Evolutionary conservation across 768 basidiomycete genomes (phyloP).

Genomic region (Leucosporidium yakuticum): DNA sequence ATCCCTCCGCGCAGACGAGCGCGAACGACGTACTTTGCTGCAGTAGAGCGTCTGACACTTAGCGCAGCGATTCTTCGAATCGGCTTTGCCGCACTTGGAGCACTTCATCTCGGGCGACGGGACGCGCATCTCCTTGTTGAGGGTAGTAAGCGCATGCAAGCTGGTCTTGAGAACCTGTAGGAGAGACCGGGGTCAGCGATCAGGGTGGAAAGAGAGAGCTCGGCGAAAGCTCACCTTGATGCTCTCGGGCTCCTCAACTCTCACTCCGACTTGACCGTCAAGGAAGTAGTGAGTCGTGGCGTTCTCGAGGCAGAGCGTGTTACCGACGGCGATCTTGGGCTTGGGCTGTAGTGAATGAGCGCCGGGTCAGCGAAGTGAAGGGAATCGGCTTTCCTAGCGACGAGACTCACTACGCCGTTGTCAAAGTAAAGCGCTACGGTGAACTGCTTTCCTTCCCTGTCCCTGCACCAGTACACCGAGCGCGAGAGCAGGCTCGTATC

Average conservation of each 20-base stretch:
- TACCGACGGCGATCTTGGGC: not conserved
- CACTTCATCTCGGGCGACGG: not conserved
- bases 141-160: not conserved
- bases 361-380: not conserved
- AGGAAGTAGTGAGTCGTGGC: not conserved
- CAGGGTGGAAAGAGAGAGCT: fast-evolving
- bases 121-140: not conserved
- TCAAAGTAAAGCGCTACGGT: not conserved
- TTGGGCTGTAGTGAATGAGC: not conserved
- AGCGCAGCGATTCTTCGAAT: not conserved
- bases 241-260: not conserved
- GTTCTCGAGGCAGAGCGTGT: not conserved
- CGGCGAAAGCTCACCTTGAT: not conserved
- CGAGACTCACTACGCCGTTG: not conserved
- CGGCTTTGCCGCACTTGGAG: not conserved
- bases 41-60: not conserved
- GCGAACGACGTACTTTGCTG: not conserved
- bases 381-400: too few relatives aligned
- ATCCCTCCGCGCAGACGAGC: not conserved
- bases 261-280: not conserved
- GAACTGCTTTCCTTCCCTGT: not conserved
- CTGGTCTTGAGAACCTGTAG: not conserved
- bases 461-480: not conserved
- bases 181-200: not conserved
- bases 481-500: not conserved